phyloP scores from a whole-genome alignment of 495 filamentous ascomycete species.

The Xylaria bambusicola region DNA sequence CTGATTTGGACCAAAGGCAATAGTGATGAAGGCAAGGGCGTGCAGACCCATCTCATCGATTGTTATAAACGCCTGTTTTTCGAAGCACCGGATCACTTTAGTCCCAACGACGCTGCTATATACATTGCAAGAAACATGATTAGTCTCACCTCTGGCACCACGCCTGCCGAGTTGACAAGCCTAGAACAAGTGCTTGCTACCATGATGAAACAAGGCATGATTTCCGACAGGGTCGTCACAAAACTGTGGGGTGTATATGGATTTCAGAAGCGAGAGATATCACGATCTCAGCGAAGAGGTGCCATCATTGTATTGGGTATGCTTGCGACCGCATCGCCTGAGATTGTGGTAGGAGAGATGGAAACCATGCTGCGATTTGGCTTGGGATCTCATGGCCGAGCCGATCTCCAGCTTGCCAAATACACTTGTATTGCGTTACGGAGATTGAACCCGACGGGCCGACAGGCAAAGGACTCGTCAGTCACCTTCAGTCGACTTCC shows the following conservation, averaged over 20 bases:
- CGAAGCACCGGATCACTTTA: conserved; percentile 85
- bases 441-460: conserved; percentile 80
- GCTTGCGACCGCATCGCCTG: conserved; percentile 88
- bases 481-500: conserved; percentile 73
- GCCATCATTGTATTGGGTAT: conserved; percentile 97
- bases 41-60: conserved; percentile 95
- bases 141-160: conserved; percentile 92
- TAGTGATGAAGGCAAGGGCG: conserved; percentile 97
- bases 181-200: conserved; percentile 92
- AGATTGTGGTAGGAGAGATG: conserved; percentile 91
- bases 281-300: conserved; percentile 85
- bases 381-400: conserved; percentile 74
- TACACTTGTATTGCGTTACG: conserved; percentile 92
- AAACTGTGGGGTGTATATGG: conserved; percentile 99
- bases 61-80: conserved; percentile 97
- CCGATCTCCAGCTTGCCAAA: conserved; percentile 85
- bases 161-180: conserved; percentile 90
- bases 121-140: conserved; percentile 99
- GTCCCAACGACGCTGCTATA: conserved; percentile 86
- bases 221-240: conserved; percentile 80
- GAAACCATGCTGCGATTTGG: conserved; percentile 91
- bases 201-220: conserved; percentile 92
- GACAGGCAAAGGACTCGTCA: conserved; percentile 71
- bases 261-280: conserved; percentile 89
- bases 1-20: conserved; percentile 99